These are phyloP conservation scores for Trichosporon sp. DNA, from an alignment of 1,284 basidiomycete species.

Conservation along the genomic window DNA sequence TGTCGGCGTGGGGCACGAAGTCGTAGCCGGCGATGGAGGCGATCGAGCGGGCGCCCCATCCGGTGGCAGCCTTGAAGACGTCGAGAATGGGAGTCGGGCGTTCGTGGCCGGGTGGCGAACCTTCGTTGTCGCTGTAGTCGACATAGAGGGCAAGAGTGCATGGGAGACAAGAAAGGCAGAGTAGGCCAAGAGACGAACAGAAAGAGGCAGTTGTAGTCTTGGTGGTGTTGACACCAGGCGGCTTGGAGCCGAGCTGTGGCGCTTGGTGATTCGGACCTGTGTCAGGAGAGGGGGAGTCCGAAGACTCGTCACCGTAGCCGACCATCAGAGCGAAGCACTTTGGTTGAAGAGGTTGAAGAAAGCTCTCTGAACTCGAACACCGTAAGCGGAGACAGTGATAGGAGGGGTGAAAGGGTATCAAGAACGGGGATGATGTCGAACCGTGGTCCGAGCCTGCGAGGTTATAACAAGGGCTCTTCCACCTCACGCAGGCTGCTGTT, in stretches of 20 bases:
- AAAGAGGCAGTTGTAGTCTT: not conserved
- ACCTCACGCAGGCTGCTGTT: too few relatives aligned
- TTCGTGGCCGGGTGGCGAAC: not conserved
- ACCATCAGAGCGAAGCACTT: not conserved
- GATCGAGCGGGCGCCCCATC: not conserved
- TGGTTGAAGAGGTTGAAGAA: not conserved
- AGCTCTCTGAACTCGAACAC: not conserved
- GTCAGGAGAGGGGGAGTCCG: not conserved
- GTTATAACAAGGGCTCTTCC: not conserved
- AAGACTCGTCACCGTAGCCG: not conserved
- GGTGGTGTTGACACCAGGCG: not conserved
- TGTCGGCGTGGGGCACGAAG: not conserved
- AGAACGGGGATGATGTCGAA: not conserved
- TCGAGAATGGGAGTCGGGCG: not conserved
- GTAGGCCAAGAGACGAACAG: not conserved
- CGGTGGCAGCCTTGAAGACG: not conserved
- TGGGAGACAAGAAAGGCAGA: not conserved
- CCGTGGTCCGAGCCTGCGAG: not conserved
- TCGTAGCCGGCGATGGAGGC: constrained; percentile 1
- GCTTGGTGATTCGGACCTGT: not conserved
- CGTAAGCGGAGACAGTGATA: not conserved
- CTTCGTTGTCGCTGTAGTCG: not conserved
- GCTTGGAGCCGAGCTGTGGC: not conserved
- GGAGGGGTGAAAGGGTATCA: not conserved
- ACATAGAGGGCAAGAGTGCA: not conserved